Evolutionary conservation across 306 rosid species (phyloP).

Genomic region (Sicyos baderoa): DNA sequence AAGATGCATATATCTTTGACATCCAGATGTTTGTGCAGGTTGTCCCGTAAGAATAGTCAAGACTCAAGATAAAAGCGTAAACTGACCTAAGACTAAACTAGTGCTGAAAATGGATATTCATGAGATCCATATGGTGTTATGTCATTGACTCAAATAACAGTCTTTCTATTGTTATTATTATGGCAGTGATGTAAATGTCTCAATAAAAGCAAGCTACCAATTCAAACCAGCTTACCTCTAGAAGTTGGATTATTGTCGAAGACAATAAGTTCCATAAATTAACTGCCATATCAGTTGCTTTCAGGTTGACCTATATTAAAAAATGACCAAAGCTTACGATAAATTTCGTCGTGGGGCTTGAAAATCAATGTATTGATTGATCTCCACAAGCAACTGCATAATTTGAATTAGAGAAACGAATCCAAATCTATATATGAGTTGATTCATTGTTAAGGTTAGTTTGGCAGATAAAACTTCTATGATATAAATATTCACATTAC

Average conservation of each 20-base stretch:
- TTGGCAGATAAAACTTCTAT: neutral
- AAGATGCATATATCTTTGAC: too few species aligned
- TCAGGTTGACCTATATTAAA: slow-evolving; percentile 12
- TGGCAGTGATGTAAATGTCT: slow-evolving; percentile 11
- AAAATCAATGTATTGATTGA: neutral
- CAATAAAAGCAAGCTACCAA: slow-evolving; percentile 4
- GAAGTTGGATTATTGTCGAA: too few species aligned
- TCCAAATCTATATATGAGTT: slow-evolving; percentile 11
- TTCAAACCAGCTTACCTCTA: neutral
- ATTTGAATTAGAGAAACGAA: neutral
- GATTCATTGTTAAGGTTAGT: neutral
- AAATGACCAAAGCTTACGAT: neutral
- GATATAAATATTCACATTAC: slow-evolving; percentile 24
- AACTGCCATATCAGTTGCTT: slow-evolving; percentile 2
- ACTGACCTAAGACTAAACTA: too few species aligned
- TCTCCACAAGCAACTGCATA: neutral
- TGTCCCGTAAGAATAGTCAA: too few species aligned
- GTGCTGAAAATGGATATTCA: neutral
- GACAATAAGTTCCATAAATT: neutral
- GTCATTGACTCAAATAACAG: slow-evolving; percentile 4
- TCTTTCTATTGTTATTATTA: neutral
- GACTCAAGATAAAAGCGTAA: too few species aligned
- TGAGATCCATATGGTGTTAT: neutral
- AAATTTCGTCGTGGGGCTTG: too few species aligned
- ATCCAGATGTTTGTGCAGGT: too few species aligned